A percentile compares a stretch with the other conserved stretches of the same genome.
These are phyloP conservation scores for Geotrichum histeridarum DNA, from an alignment of 1,139 yeast species.

Conservation along the genomic window DNA sequence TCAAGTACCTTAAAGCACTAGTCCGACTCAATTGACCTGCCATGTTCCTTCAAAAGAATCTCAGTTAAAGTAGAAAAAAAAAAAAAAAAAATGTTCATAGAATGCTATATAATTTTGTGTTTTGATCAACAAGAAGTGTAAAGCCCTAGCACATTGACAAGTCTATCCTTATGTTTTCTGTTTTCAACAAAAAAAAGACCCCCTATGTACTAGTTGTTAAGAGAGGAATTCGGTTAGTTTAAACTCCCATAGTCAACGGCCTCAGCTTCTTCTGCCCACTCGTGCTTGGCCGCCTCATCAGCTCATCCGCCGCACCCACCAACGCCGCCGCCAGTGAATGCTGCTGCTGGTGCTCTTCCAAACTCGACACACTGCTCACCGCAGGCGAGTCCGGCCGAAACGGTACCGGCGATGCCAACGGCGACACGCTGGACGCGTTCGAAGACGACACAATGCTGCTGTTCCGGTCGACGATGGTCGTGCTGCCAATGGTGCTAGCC, in stretches of 20 bases:
- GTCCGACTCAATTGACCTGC: no score
- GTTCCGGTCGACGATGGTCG: not conserved
- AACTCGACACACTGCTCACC: not conserved
- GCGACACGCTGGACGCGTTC: not conserved
- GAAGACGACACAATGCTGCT: not conserved
- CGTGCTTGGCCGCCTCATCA: constrained; percentile 2
- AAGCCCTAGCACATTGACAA: no score
- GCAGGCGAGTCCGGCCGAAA: not conserved
- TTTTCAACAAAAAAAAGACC: not conserved
- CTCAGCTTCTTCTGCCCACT: constrained; percentile 8
- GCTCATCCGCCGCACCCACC: no score
- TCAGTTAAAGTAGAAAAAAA: no score
- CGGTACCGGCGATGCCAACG: not conserved
- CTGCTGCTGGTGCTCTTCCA: not conserved
- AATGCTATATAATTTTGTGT: not conserved
- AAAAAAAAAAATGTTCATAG: not conserved
- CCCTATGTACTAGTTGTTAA: no score
- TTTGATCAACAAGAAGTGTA: no score
- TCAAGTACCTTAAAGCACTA: no score
- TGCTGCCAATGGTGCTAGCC: not conserved
- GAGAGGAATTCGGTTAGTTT: no score
- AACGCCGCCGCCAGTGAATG: no score
- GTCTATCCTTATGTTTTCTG: no score
- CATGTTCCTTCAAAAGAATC: not conserved
- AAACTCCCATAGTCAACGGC: constrained; percentile 4